Conservation (phyloP, 345 rosid species). For the Anastatica hierochuntica region DNA sequence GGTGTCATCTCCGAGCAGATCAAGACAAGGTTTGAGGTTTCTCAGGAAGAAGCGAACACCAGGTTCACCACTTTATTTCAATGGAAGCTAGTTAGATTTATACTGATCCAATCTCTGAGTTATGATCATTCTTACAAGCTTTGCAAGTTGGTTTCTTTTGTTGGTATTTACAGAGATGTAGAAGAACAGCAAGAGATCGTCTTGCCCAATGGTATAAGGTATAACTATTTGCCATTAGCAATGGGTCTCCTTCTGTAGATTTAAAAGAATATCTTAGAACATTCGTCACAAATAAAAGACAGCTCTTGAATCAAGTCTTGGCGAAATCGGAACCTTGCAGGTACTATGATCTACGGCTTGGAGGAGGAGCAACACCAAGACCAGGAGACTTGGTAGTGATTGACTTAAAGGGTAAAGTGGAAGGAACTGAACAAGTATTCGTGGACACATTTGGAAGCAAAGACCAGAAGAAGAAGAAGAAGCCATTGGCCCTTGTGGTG, state of each 20-base stretch:
- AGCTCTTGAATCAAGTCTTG: too few species aligned
- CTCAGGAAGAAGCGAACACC: constrained; percentile 67
- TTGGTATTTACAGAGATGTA: constrained; percentile 57
- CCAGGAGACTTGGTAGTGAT: constrained; percentile 82
- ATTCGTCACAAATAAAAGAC: too few species aligned
- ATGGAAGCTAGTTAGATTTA: neutral
- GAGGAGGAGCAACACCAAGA: constrained; percentile 73
- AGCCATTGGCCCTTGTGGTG: constrained; percentile 60
- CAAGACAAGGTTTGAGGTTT: constrained; percentile 73
- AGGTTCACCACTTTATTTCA: constrained; percentile 41
- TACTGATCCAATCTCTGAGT: neutral
- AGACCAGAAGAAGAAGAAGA: constrained; percentile 24
- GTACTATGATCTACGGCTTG: constrained; percentile 71
- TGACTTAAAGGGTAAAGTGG: constrained; percentile 51
- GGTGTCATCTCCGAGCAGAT: constrained; percentile 88
- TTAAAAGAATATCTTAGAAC: too few species aligned
- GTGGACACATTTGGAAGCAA: constrained; percentile 51
- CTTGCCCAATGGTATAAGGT: constrained; percentile 84
- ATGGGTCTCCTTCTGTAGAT: constrained; percentile 3
- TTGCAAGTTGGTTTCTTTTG: neutral
- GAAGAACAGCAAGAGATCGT: constrained; percentile 61
- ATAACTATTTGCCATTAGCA: neutral
- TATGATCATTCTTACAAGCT: neutral
- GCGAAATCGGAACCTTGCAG: too few species aligned
- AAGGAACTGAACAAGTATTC: constrained; percentile 51